phyloP scores from a whole-genome alignment of 1,284 basidiomycete genomes.

The Schizopora paradoxa region DNA sequence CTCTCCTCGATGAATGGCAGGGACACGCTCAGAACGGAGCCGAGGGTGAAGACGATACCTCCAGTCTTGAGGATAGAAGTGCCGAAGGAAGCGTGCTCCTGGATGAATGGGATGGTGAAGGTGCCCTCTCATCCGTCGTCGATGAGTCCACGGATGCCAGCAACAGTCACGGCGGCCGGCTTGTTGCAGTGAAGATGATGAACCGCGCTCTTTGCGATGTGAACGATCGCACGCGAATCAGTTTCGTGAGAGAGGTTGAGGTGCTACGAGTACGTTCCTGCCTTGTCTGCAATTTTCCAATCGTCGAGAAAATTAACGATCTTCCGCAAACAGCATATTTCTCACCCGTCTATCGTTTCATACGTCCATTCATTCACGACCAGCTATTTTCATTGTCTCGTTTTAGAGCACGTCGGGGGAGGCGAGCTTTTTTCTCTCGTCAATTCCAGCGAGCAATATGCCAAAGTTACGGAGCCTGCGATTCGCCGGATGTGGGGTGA shows the following conservation, averaged over 20 bases:
- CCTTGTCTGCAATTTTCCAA: slow-evolving; percentile 17
- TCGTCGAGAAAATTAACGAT: slow-evolving; percentile 5
- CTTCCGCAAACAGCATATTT: slow-evolving; percentile 54
- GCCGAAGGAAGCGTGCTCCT: slow-evolving; percentile 16
- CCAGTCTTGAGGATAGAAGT: slow-evolving; percentile 1
- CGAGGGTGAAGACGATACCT: slow-evolving; percentile 18
- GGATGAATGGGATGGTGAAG: slow-evolving; percentile 19
- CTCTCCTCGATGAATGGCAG: slow-evolving; percentile 31
- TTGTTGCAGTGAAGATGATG: slow-evolving; percentile 86
- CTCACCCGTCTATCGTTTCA: slow-evolving; percentile 79
- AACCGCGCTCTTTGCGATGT: slow-evolving; percentile 48
- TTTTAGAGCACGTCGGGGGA: slow-evolving; percentile 73
- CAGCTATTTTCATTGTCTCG: slow-evolving; percentile 71
- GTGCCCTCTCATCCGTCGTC: slow-evolving; percentile 9
- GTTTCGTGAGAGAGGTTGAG: slow-evolving; percentile 84
- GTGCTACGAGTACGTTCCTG: slow-evolving; percentile 62
- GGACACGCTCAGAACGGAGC: slow-evolving; percentile 20
- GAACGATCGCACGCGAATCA: slow-evolving; percentile 72
- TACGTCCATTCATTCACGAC: slow-evolving; percentile 76
- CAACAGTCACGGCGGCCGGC: slow-evolving; percentile 21
- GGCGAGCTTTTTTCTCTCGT: slow-evolving; percentile 84
- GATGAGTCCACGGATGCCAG: slow-evolving; percentile 13
- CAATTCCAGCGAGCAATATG: slow-evolving; percentile 52
- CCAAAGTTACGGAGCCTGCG: slow-evolving; percentile 49
- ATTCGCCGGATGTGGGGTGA: slow-evolving; percentile 77